Percentiles rank a stretch among this genome's conserved stretches.
Conservation (phyloP, 2,329 filamentous ascomycete genomes). For the Venturia oleaginea region DNA sequence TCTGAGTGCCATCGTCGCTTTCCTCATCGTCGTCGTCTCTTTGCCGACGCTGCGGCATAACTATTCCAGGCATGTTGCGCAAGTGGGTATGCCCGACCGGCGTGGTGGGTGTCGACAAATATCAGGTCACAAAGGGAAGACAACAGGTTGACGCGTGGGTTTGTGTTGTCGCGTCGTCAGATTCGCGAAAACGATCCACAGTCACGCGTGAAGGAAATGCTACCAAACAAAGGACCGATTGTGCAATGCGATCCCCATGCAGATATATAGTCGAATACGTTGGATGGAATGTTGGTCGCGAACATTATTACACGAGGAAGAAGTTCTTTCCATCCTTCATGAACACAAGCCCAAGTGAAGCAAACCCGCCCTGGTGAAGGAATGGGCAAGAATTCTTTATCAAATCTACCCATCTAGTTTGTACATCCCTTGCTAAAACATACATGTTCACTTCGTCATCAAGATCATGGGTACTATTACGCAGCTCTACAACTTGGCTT, state of each 20-base stretch:
- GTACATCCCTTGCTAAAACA: background rate
- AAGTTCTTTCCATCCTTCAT: no score
- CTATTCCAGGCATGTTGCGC: constrained; percentile 5
- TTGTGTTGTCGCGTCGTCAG: background rate
- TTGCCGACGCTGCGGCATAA: background rate
- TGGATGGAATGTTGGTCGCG: no score
- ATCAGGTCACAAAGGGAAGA: background rate
- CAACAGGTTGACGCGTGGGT: background rate
- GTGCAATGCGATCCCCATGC: no score
- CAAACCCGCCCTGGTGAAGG: background rate
- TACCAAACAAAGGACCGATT: no score
- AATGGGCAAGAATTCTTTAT: background rate
- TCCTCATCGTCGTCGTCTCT: background rate
- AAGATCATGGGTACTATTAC: background rate
- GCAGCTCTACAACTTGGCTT: constrained; percentile 38
- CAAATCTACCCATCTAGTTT: background rate
- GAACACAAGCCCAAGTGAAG: no score
- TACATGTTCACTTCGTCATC: background rate
- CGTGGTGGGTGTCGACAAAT: background rate
- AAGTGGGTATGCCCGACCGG: background rate
- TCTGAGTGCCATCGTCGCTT: constrained; percentile 3
- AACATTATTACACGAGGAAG: no score
- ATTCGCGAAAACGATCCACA: background rate
- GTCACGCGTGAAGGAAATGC: background rate
- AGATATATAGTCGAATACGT: no score